Conservation (phyloP, 1,139 yeast species). For the Pichia sp. region DNA sequence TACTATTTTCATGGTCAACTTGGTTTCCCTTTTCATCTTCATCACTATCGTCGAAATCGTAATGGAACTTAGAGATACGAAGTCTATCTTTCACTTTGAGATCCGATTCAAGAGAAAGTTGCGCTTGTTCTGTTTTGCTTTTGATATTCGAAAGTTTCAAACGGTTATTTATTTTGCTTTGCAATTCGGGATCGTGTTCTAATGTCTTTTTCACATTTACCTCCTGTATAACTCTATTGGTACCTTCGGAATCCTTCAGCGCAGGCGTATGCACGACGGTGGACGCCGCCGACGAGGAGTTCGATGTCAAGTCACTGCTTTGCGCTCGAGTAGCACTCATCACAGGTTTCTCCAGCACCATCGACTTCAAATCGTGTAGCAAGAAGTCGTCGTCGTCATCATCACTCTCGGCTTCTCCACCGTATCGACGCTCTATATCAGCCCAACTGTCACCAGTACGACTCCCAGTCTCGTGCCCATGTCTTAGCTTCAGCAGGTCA, state of each 20-base stretch:
- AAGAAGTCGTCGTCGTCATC: constrained; percentile 16
- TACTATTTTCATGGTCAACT: no score
- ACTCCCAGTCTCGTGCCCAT: no score
- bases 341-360: background rate
- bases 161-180: constrained; percentile 7
- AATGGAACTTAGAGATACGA: no score
- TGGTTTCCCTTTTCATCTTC: no score
- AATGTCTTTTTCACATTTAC: constrained; percentile 8
- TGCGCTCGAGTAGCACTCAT: background rate
- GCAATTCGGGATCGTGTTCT: constrained; percentile 12
- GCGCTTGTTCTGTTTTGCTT: no score
- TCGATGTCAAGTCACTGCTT: background rate
- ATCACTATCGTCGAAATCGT: no score
- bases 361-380: constrained; percentile 9
- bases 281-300: constrained; percentile 21
- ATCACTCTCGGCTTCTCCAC: background rate
- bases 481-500: no score
- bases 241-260: constrained; percentile 6
- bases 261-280: constrained; percentile 18
- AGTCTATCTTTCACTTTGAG: no score
- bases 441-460: no score
- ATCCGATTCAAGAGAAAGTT: no score
- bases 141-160: background rate
- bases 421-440: no score
- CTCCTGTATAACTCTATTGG: constrained; percentile 1